Conservation (phyloP, 768 basidiomycete species). For the Lentinula raphanica region DNA sequence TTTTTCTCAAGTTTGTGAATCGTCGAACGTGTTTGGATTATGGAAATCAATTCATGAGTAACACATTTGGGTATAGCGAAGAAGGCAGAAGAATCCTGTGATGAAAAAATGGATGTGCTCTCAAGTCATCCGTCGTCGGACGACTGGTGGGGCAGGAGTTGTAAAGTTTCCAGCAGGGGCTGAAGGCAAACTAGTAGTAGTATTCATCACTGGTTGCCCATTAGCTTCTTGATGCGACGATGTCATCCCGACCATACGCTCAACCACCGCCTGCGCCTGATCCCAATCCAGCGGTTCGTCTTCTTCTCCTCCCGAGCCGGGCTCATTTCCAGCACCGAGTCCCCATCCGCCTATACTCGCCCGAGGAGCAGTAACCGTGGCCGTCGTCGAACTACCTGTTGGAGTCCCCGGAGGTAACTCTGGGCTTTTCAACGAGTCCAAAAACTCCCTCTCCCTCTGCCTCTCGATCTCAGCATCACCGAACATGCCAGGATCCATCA, state of each 20-base stretch:
- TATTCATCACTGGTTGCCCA: neutral
- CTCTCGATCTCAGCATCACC: conserved; percentile 35
- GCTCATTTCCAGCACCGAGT: conserved; percentile 50
- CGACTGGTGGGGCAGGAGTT: neutral
- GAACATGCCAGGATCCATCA: neutral
- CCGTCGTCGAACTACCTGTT: conserved; percentile 4
- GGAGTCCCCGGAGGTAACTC: conserved; percentile 28
- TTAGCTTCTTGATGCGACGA: conserved; percentile 20
- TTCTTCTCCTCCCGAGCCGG: conserved; percentile 39
- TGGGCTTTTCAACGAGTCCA: conserved; percentile 55
- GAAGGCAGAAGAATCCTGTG: too few relatives aligned
- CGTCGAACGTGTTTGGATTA: too few relatives aligned
- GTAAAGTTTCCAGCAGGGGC: neutral
- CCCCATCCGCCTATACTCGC: conserved; percentile 74
- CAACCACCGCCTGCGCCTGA: conserved; percentile 60
- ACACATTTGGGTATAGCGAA: too few relatives aligned
- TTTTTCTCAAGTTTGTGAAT: too few relatives aligned
- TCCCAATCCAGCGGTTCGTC: conserved; percentile 72
- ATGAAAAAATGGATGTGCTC: too few relatives aligned
- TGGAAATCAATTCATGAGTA: neutral
- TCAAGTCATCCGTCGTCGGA: conserved; percentile 1
- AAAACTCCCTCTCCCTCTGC: conserved; percentile 48
- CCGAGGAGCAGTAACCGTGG: conserved; percentile 24
- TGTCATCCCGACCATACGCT: conserved; percentile 55
- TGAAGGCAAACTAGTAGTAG: neutral